These are phyloP conservation scores for Solanum sejunctum DNA, from an alignment of 257 asterid species.

Conservation along the genomic window DNA sequence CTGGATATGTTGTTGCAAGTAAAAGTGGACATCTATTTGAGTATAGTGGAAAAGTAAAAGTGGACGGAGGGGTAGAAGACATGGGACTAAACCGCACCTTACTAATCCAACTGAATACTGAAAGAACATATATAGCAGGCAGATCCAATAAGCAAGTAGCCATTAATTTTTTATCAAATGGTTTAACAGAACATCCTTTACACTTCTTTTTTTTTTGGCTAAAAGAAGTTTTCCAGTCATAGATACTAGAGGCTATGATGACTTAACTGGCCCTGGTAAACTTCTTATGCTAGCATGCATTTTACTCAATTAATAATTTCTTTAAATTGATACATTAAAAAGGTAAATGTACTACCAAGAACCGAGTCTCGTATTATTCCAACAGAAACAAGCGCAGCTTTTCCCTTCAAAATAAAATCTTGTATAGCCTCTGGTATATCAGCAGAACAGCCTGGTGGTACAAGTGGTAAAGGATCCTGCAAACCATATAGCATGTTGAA, in stretches of 20 bases:
- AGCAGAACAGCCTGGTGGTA: slow-evolving; percentile 79
- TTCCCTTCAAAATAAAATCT: slow-evolving; percentile 65
- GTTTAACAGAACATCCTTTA: background rate
- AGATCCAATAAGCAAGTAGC: background rate
- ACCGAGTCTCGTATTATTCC: slow-evolving; percentile 77
- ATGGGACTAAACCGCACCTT: background rate
- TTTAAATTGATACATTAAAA: background rate
- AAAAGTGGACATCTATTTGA: background rate
- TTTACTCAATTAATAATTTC: background rate
- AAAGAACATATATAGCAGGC: background rate
- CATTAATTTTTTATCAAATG: background rate
- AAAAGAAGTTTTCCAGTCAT: background rate
- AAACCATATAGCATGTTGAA: background rate
- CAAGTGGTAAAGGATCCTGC: slow-evolving; percentile 66
- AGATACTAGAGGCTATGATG: background rate
- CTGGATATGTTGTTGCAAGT: background rate
- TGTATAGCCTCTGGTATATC: slow-evolving; percentile 56
- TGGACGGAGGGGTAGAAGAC: background rate
- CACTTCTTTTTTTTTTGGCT: background rate
- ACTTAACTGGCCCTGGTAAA: background rate
- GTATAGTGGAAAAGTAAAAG: background rate
- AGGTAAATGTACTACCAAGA: slow-evolving; percentile 36
- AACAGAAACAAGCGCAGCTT: slow-evolving; percentile 87
- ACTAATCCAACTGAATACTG: background rate
- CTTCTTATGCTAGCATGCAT: background rate